Conservation (phyloP, 202 grass and related monocot species). For the Schoenoplectus tabernaemontani region DNA sequence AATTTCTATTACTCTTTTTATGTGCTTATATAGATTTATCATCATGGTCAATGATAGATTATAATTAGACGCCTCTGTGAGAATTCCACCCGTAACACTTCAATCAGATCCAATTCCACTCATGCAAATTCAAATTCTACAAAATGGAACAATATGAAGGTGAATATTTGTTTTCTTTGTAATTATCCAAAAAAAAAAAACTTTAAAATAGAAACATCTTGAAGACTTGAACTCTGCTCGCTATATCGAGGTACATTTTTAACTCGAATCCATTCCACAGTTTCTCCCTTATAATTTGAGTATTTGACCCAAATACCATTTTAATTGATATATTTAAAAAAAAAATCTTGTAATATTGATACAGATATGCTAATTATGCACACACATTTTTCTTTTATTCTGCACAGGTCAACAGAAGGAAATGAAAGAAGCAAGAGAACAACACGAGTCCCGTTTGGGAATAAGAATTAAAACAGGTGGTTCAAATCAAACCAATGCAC, state of each 20-base stretch:
- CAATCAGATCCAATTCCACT: neutral
- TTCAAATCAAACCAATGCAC: conserved; percentile 10
- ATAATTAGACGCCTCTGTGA: neutral
- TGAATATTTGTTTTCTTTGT: neutral
- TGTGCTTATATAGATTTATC: neutral
- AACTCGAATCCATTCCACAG: neutral
- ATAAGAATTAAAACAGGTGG: conserved; percentile 20
- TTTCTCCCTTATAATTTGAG: too few relatives aligned
- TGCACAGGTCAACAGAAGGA: neutral
- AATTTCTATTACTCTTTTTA: neutral
- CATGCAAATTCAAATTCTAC: neutral
- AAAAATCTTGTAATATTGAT: neutral
- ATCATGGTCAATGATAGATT: neutral
- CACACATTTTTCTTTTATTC: neutral
- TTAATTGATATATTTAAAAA: neutral
- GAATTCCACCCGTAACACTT: conserved; percentile 12
- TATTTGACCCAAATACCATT: neutral
- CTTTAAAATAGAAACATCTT: neutral
- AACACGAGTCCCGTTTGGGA: neutral
- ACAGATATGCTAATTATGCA: neutral
- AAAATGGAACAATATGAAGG: conserved; percentile 16
- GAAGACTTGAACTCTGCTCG: neutral
- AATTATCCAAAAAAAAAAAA: neutral
- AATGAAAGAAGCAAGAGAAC: neutral
- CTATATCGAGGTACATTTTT: neutral